Evolutionary conservation across 805 yeast species (phyloP), one percentile per base, ranked within the genome.

Genomic region (Metschnikowia lunata): DNA sequence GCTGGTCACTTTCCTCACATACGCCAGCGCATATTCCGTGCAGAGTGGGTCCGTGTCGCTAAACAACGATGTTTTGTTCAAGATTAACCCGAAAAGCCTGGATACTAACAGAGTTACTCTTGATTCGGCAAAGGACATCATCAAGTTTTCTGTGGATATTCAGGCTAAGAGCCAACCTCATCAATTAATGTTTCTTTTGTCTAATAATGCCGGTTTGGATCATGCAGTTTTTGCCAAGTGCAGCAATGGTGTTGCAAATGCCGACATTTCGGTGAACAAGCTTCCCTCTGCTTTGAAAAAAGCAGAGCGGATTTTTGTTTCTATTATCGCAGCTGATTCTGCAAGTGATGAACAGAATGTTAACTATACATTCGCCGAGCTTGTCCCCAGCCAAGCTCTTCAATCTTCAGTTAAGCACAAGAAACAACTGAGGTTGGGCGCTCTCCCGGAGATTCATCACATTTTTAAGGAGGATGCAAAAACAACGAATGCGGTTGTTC

Each of bases 371-470:
- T 7, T 37, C 2, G 60, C 69, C 53, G 68, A 67, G 44, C 39
- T 71, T 26, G 30, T 61, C 10, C 71, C 72, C 11, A 41, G 59
- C 34, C 57, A 49, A 8, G 62, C 57, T 23, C 57, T 69, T 41
- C 46, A 55, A 43, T 49, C 41, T 5, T 42, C 62, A 12, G 53
- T 61, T 29, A 50, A 52, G 15, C 60, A 63, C 50, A 42, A 43
- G 15, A 50, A 57, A 45, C 50, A 73, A 18, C 36, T 50, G n/a
- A 67, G 75, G 51, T 63, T 73, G 45, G 83, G 75, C 2, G 60
- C 74, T 11, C 61, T 73, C 58, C 78, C 82, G 2, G 89, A 83
- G 63, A 83, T 88, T 51, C 62, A 62, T 50, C 88, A 86, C 61
- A 59, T 64, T 31, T 88, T 88, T 68, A 72, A 71, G 43, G 60